phyloP scores from a whole-genome alignment of 805 yeast species.

The Candida yuanshanica region DNA sequence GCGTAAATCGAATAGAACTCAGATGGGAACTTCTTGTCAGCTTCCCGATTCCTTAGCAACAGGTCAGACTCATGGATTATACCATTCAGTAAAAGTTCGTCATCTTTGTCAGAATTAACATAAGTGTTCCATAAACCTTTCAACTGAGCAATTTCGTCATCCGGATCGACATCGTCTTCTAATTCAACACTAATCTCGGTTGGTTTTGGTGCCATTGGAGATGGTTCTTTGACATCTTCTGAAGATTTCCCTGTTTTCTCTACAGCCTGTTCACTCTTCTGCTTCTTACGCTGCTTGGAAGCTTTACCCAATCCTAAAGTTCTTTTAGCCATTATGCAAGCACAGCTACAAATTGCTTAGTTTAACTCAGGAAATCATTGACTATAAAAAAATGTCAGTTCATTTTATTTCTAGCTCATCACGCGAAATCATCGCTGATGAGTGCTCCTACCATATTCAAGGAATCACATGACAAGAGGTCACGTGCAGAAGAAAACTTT shows the following conservation, averaged over 20 bases:
- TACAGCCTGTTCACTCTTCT: slow-evolving; percentile 21
- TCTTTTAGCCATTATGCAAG: slow-evolving; percentile 50
- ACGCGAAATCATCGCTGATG: slow-evolving; percentile 11
- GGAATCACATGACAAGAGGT: too few relatives aligned
- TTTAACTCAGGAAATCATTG: neutral
- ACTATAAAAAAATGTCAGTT: neutral
- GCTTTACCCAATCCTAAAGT: slow-evolving; percentile 61
- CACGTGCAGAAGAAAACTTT: too few relatives aligned
- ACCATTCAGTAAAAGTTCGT: slow-evolving; percentile 69
- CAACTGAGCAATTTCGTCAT: slow-evolving; percentile 76
- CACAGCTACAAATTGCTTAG: neutral
- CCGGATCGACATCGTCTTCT: slow-evolving; percentile 62
- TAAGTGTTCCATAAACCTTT: slow-evolving; percentile 68
- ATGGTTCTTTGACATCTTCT: slow-evolving; percentile 12
- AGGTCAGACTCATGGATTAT: slow-evolving; percentile 91
- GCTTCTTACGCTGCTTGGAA: slow-evolving; percentile 42
- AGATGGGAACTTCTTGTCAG: slow-evolving; percentile 32
- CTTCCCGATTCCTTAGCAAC: slow-evolving; percentile 41
- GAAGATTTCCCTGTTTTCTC: slow-evolving; percentile 5
- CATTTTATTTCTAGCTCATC: neutral
- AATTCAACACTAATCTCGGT: slow-evolving; percentile 59
- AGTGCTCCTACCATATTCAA: too few relatives aligned
- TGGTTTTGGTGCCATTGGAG: slow-evolving; percentile 24
- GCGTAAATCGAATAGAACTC: slow-evolving; percentile 73
- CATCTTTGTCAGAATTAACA: slow-evolving; percentile 47